phyloP scores from a whole-genome alignment of 164 flowering plant genomes.

The Stephania cephalantha region DNA sequence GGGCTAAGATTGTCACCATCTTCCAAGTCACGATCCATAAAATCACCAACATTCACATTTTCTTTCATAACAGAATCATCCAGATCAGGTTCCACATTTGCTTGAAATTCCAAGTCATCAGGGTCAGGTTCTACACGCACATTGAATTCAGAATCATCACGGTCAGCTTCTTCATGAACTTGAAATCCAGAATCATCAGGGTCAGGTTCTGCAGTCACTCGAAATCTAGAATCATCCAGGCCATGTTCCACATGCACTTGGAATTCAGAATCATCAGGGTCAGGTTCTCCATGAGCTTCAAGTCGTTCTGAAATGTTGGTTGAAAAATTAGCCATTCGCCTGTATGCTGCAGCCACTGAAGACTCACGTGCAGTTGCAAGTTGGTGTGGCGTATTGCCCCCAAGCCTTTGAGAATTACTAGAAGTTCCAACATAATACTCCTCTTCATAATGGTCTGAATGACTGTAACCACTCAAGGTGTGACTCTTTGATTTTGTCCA shows the following conservation, averaged over 20 bases:
- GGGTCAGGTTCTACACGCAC: slow-evolving; percentile 36
- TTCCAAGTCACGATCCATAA: slow-evolving; percentile 23
- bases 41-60: slow-evolving; percentile 5
- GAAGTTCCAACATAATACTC: slow-evolving; percentile 25
- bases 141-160: slow-evolving; percentile 2
- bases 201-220: slow-evolving; percentile 33
- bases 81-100: slow-evolving; percentile 15
- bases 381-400: slow-evolving; percentile 45
- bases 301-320: slow-evolving; percentile 13
- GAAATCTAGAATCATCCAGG: background rate
- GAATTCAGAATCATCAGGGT: background rate
- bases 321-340: slow-evolving; percentile 37
- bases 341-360: slow-evolving; percentile 83
- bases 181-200: slow-evolving; percentile 33
- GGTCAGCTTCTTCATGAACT: slow-evolving; percentile 7
- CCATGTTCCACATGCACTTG: slow-evolving; percentile 13
- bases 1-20: slow-evolving; percentile 23
- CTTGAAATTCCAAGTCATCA: slow-evolving; percentile 27
- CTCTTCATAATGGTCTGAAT: slow-evolving; percentile 35
- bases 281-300: slow-evolving; percentile 8
- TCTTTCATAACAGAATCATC: slow-evolving; percentile 11
- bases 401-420: slow-evolving; percentile 56
- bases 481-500: slow-evolving; percentile 87
- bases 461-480: slow-evolving; percentile 43
- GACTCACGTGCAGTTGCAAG: slow-evolving; percentile 61